A percentile compares a stretch with the other conserved stretches of the same genome.
Evolutionary conservation across 768 basidiomycete species (phyloP).

Genomic region (Gymnopilus junonius): DNA sequence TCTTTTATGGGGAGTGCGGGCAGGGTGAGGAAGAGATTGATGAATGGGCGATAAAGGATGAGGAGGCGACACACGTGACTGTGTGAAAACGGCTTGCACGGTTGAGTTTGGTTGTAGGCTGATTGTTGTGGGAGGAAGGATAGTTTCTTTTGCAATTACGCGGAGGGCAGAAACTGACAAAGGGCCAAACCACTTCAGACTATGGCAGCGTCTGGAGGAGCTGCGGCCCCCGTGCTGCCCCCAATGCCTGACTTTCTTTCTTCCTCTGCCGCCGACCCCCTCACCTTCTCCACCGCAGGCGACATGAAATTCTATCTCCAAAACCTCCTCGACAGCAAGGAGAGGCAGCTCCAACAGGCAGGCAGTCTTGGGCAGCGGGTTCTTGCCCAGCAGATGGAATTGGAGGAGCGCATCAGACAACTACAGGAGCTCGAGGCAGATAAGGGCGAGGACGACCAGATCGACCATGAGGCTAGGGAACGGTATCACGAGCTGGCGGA

Average conservation of each 20-base stretch:
- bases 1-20: no score
- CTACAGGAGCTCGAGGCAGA: conserved; percentile 75
- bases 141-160: conserved; percentile 17
- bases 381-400: conserved; percentile 90
- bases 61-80: conserved; percentile 14
- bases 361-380: conserved; percentile 94
- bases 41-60: background rate
- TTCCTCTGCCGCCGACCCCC: conserved; percentile 13
- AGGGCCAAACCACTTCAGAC: conserved; percentile 16
- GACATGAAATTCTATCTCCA: conserved; percentile 69
- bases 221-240: conserved; percentile 25
- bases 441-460: conserved; percentile 63
- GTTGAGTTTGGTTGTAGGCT: conserved; percentile 27
- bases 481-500: conserved; percentile 79
- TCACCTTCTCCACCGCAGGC: conserved; percentile 49
- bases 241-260: conserved; percentile 47
- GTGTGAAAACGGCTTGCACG: conserved; percentile 23
- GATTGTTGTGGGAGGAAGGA: no score
- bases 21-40: no score
- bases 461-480: conserved; percentile 70
- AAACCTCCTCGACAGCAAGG: conserved; percentile 84
- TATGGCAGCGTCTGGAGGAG: conserved; percentile 30
- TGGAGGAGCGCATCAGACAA: conserved; percentile 86
- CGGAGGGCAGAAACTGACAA: background rate
- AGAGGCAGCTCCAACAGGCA: conserved; percentile 89